phyloP scores from a whole-genome alignment of 768 basidiomycete species.

The Tricholoma furcatifolium region DNA sequence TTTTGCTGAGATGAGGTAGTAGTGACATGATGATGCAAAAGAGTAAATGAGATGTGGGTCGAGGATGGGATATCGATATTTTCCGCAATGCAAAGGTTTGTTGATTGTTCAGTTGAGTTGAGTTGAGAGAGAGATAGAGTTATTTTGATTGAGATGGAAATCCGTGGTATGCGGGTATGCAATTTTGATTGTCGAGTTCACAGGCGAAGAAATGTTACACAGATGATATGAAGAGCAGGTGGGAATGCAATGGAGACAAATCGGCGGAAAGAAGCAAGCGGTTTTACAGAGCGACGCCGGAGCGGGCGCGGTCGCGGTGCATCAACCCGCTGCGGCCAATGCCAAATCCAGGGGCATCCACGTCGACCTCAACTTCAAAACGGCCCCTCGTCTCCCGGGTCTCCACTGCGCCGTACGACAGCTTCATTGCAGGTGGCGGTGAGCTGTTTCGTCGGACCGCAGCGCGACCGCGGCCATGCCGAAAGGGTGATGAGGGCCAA shows the following conservation, averaged over 20 bases:
- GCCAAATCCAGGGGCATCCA: constrained; percentile 61
- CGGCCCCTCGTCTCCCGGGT: constrained; percentile 49
- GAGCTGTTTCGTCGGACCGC: constrained; percentile 56
- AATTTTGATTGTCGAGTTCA: constrained; percentile 7
- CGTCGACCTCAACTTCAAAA: constrained; percentile 45
- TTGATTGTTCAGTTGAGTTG: not conserved
- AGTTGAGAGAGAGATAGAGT: constrained; percentile 1
- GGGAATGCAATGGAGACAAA: constrained; percentile 2
- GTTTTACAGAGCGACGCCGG: constrained; percentile 15
- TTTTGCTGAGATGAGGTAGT: constrained; percentile 19
- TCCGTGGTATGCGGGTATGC: constrained; percentile 12
- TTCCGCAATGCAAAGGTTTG: constrained; percentile 2
- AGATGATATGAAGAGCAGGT: constrained; percentile 3
- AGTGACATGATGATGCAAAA: constrained; percentile 7
- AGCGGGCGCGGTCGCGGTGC: constrained; percentile 35
- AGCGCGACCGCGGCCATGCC: constrained; percentile 47
- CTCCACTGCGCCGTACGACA: constrained; percentile 30
- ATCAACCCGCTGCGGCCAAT: constrained; percentile 64
- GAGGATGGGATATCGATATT: constrained; percentile 8
- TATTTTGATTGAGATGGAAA: constrained; percentile 7
- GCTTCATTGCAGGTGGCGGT: constrained; percentile 49
- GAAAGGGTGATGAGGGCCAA: constrained; percentile 43
- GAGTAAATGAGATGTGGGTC: constrained; percentile 4
- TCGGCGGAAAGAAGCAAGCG: not conserved
- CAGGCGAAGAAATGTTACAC: constrained; percentile 8